These are phyloP conservation scores for Podila clonocystis DNA, from an alignment of 192 early-diverging fungal genomes.

Conservation along the genomic window DNA sequence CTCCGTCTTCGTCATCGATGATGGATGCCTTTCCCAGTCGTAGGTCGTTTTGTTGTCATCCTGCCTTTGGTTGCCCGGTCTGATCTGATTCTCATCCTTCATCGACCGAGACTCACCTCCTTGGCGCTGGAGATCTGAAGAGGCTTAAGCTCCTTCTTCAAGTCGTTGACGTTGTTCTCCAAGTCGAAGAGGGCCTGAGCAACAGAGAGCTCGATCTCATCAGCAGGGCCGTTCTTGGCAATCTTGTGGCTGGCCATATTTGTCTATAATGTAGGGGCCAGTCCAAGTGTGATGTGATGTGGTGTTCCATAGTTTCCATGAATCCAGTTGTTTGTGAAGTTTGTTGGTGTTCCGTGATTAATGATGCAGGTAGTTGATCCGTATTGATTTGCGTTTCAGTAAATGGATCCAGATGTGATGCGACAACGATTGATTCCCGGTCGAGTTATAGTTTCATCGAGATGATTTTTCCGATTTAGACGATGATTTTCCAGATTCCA, in stretches of 20 bases:
- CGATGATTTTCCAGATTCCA: conserved; percentile 2
- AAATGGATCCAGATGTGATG: no score
- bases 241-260: conserved; percentile 56
- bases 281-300: background rate
- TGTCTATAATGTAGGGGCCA: conserved; percentile 13
- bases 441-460: background rate
- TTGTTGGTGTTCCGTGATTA: no score
- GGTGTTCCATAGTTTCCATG: background rate
- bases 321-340: no score
- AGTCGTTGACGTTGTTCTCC: conserved; percentile 94
- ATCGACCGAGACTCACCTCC: conserved; percentile 72
- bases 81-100: background rate
- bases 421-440: no score
- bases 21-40: no score
- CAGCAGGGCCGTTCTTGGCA: conserved; percentile 58
- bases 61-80: background rate
- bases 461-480: conserved; percentile 1
- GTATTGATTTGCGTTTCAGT: no score
- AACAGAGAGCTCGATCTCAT: conserved; percentile 93
- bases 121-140: conserved; percentile 95
- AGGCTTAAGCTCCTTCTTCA: conserved; percentile 96
- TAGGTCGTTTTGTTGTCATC: background rate
- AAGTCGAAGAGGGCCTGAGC: conserved; percentile 96
- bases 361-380: no score
- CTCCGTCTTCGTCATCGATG: no score